Evolutionary conservation across 1,284 basidiomycete genomes (phyloP).

Genomic region (Cutaneotrichosporon daszewskae): DNA sequence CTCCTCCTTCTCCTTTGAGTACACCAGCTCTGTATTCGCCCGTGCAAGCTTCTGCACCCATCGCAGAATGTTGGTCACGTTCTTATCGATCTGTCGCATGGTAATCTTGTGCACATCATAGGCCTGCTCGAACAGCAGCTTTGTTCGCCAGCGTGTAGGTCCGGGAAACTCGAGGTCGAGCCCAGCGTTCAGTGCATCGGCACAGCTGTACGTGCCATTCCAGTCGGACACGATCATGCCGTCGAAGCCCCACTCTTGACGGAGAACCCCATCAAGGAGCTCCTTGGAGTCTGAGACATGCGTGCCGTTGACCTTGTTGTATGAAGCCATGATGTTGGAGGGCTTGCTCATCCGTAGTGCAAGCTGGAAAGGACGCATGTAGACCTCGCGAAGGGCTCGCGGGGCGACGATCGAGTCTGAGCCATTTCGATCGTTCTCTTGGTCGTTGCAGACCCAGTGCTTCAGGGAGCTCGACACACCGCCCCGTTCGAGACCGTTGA

Average conservation of each 20-base stretch:
- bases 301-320: slow-evolving; percentile 59
- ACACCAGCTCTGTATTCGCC: slow-evolving; percentile 23
- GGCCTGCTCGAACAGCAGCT: slow-evolving; percentile 52
- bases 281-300: slow-evolving; percentile 68
- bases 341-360: slow-evolving; percentile 58
- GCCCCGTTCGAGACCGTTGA: slow-evolving; percentile 65
- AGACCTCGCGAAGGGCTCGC: slow-evolving; percentile 71
- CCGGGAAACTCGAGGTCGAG: slow-evolving; percentile 52
- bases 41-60: slow-evolving; percentile 27
- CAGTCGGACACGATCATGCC: slow-evolving; percentile 57
- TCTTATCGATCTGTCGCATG: slow-evolving; percentile 16
- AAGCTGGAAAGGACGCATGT: slow-evolving; percentile 71
- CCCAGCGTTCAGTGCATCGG: slow-evolving; percentile 62
- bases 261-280: slow-evolving; percentile 37
- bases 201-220: slow-evolving; percentile 62
- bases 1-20: slow-evolving; percentile 16
- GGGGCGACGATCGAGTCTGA: slow-evolving; percentile 20
- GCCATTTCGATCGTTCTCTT: slow-evolving; percentile 36
- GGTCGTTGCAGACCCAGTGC: slow-evolving; percentile 45
- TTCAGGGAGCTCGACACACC: slow-evolving; percentile 56
- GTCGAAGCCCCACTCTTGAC: slow-evolving; percentile 62
- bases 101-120: slow-evolving; percentile 56
- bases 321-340: slow-evolving; percentile 44
- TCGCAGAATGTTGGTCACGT: slow-evolving; percentile 36
- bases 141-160: slow-evolving; percentile 21